Base-by-base conservation (phyloP, 2,329 filamentous ascomycete genomes). In the Penicillium sp. region DNA sequence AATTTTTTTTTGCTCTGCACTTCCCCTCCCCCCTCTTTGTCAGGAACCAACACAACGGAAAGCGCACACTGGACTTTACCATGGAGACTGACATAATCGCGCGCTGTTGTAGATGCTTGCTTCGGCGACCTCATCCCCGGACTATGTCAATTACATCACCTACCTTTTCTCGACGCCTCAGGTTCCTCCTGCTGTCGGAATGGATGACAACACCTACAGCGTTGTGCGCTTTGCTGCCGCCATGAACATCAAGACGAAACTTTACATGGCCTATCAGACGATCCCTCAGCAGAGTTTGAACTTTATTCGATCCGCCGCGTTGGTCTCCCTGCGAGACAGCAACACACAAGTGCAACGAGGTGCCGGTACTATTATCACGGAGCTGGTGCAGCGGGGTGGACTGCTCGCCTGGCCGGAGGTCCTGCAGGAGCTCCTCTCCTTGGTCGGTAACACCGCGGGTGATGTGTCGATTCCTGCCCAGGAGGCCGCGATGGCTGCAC, bases 121-220 rank as follows among this genome's bases (percentile, higher is more conserved):
- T 64, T 90, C 96, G 79, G 95, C 93, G 60, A 96, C 91, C 74
- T 80, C 83, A 52, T 95, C 91, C 11, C 93, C 93, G 49, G 93
- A 98, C 75, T 91, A 97, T 81, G 93, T 96, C 81, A 98, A 98
- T 78, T 99, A 99, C 76, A 87, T 99, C 45, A 90, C 91, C 66
- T 97, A 90, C 76, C 85, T 99, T 61, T 91, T 96, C 76, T 91
- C 90, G 59, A 92, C 85, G 67, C 74, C 85, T 55, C 82, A 87
- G 62, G 80, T 82, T 50, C 74, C 78, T 54, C 85, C 89, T 47
- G 76, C 64, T 10, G 61, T 77, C 80, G 55, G 86, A 81, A 62
- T 79, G 90, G 71, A 84, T 82, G 52, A 64, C 71, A 83, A 62
- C 81, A 90, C 72, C 88, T 92, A 78, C 85, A 70, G 89, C 73